Conservation (phyloP, 805 yeast species). For the Starmerella sp. region DNA sequence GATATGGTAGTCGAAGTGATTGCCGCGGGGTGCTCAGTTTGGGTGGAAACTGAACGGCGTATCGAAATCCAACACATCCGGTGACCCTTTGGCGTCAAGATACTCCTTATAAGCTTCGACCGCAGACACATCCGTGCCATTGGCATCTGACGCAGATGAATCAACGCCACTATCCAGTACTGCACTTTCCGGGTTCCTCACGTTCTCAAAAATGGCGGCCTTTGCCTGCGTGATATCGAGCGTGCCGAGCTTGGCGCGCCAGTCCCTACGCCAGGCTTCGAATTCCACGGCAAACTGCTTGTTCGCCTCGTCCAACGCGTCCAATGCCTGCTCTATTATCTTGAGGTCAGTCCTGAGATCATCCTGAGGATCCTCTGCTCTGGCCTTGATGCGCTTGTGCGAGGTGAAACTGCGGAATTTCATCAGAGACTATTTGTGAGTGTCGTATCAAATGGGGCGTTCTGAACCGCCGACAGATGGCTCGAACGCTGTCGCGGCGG, state of each 20-base stretch:
- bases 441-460: too few relatives aligned
- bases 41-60: neutral
- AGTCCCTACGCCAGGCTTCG: neutral
- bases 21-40: neutral
- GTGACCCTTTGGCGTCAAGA: neutral
- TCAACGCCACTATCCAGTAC: neutral
- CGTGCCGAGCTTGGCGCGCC: neutral
- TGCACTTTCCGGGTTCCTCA: neutral
- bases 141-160: neutral
- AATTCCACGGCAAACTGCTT: neutral
- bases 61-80: neutral
- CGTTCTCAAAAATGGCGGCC: neutral
- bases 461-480: too few relatives aligned
- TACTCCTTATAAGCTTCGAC: neutral
- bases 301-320: slow-evolving; percentile 2
- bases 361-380: neutral
- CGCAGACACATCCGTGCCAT: neutral
- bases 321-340: slow-evolving; percentile 2
- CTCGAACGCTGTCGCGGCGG: neutral
- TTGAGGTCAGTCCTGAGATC: neutral
- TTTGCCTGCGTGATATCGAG: neutral
- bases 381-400: neutral
- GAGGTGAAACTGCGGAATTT: neutral
- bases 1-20: too few relatives aligned
- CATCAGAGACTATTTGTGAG: neutral